These are phyloP conservation scores for Colletotrichum sp. DNA, from an alignment of 2,329 filamentous ascomycete species.

Conservation along the genomic window DNA sequence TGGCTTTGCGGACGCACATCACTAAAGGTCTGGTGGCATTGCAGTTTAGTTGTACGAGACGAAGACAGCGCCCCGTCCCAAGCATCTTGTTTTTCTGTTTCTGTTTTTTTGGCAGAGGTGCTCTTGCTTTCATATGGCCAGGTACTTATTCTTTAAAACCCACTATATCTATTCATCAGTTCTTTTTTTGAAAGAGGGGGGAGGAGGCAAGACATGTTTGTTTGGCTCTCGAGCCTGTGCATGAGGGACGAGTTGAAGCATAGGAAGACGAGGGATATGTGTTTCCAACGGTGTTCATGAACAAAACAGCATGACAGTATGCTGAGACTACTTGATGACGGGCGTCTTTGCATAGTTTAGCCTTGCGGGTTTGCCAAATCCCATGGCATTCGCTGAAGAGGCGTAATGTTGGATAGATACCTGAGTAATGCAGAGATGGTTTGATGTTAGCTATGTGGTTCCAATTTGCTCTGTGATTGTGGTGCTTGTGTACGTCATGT, in stretches of 20 bases:
- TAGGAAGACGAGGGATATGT: background rate
- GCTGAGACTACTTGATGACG: conserved; percentile 9
- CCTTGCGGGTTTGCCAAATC: background rate
- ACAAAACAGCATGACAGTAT: background rate
- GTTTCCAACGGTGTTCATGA: conserved; percentile 6
- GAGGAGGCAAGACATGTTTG: background rate
- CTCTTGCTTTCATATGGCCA: background rate
- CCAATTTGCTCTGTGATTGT: background rate
- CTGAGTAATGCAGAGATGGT: conserved; percentile 22
- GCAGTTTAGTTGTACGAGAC: background rate
- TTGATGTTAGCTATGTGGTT: background rate
- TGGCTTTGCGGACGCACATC: background rate
- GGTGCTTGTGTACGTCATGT: background rate
- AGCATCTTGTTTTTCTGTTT: background rate
- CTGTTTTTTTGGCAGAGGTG: background rate
- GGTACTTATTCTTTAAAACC: background rate
- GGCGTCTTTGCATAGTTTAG: conserved; percentile 4
- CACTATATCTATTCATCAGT: background rate
- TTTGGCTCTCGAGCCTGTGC: background rate
- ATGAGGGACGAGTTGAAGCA: background rate
- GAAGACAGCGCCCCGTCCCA: background rate
- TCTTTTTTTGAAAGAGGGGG: background rate
- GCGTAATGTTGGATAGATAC: conserved; percentile 19
- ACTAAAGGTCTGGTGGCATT: background rate
- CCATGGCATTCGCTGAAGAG: background rate